Percentiles rank a stretch among this genome's conserved stretches.
Evolutionary conservation across 257 asterid species (phyloP).

Genomic region (Mitragyna speciosa): DNA sequence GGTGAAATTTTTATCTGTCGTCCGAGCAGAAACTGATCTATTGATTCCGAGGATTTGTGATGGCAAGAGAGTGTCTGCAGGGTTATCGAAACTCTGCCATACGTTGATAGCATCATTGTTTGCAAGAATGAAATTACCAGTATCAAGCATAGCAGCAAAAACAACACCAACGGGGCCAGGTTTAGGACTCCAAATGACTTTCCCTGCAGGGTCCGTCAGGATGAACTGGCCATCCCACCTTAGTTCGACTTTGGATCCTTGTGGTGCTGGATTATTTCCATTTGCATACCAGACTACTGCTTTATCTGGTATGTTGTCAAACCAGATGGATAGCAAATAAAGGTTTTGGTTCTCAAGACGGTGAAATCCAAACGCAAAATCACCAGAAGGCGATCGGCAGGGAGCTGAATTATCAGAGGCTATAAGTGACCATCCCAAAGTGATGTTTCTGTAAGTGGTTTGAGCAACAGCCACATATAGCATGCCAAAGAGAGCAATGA

Average conservation of each 20-base stretch:
- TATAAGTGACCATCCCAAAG: no score
- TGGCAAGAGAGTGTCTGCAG: slow-evolving; percentile 17
- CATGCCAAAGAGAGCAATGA: no score
- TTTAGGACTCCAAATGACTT: background rate
- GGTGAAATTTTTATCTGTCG: slow-evolving; percentile 1
- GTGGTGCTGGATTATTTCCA: background rate
- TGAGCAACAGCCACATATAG: no score
- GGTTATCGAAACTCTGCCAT: slow-evolving; percentile 18
- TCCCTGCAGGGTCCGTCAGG: slow-evolving; percentile 1
- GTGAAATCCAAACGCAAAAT: no score
- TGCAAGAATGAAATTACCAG: slow-evolving; percentile 6
- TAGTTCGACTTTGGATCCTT: slow-evolving; percentile 2
- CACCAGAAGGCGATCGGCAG: no score
- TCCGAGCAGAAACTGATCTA: background rate
- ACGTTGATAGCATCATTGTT: background rate
- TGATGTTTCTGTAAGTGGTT: no score
- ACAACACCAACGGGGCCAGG: background rate
- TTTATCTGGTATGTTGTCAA: background rate
- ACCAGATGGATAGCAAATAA: background rate
- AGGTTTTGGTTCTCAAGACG: no score
- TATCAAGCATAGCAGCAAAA: slow-evolving; percentile 11
- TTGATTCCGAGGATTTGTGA: background rate
- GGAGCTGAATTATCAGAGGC: no score
- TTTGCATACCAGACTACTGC: background rate
- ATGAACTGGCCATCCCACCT: background rate